These are phyloP conservation scores for Mucor lusitanicus DNA, from an alignment of 371 early-diverging fungal genomes.

Conservation along the genomic window DNA sequence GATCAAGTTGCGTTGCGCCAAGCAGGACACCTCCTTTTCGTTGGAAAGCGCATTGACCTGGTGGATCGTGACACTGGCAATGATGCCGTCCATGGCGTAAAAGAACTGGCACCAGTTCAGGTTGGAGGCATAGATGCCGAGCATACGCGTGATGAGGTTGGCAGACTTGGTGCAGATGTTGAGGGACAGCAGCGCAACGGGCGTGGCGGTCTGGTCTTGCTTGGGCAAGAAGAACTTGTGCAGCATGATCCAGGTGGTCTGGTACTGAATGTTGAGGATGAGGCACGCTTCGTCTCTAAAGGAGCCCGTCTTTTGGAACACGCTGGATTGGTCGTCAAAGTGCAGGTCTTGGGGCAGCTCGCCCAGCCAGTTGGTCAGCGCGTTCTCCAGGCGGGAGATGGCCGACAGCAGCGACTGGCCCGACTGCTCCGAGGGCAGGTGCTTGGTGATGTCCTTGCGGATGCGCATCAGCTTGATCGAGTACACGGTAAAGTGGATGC, in stretches of 20 bases:
- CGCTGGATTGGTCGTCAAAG: constrained; percentile 21
- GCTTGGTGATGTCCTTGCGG: constrained; percentile 57
- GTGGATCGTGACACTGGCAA: constrained; percentile 50
- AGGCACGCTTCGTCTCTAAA: constrained; percentile 44
- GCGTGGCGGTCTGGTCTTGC: constrained; percentile 34
- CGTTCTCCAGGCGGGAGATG: constrained; percentile 55
- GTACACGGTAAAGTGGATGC: constrained; percentile 47
- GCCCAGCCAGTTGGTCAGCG: constrained; percentile 53
- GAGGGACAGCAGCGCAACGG: constrained; percentile 34
- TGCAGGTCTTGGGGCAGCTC: constrained; percentile 44
- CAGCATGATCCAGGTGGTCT: constrained; percentile 55
- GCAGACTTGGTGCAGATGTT: constrained; percentile 40
- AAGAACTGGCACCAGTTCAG: constrained; percentile 53
- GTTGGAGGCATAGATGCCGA: constrained; percentile 39
- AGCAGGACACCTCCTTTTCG: constrained; percentile 36
- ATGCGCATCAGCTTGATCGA: constrained; percentile 61
- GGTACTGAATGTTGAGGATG: constrained; percentile 43
- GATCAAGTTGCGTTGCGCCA: constrained; percentile 48
- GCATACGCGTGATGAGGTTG: constrained; percentile 49
- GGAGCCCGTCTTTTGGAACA: constrained; percentile 35
- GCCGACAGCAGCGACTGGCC: constrained; percentile 49
- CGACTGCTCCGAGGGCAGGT: constrained; percentile 47
- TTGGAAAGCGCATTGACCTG: constrained; percentile 47
- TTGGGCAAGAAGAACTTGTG: constrained; percentile 53
- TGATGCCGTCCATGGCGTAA: constrained; percentile 47